A percentile compares a stretch with the other conserved stretches of the same genome.
Evolutionary conservation across 2,329 filamentous ascomycete species (phyloP).

Genomic region (Beauveria asiatica): DNA sequence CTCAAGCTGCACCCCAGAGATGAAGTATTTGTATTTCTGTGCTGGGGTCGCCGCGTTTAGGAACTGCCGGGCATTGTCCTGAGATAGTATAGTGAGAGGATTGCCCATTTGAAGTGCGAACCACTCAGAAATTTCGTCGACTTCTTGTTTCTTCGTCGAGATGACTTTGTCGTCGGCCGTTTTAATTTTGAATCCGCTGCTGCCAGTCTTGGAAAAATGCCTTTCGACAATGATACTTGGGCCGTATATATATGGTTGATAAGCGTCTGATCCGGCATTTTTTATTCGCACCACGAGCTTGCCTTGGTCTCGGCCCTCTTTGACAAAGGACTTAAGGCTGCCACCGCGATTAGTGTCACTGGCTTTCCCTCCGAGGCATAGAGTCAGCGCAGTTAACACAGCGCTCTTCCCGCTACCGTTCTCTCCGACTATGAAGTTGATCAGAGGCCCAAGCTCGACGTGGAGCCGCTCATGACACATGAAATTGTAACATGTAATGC

Average conservation of each 20-base stretch:
- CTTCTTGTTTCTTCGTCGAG: conserved; percentile 74
- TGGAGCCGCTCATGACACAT: conserved; percentile 87
- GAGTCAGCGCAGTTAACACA: conserved; percentile 81
- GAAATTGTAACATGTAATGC: conserved; percentile 82
- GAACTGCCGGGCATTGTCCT: conserved; percentile 91
- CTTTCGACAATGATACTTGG: conserved; percentile 84
- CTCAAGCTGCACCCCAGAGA: conserved; percentile 89
- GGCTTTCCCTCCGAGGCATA: conserved; percentile 93
- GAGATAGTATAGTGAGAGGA: conserved; percentile 88
- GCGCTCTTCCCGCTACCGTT: conserved; percentile 98
- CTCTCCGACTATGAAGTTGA: conserved; percentile 97
- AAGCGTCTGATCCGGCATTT: conserved; percentile 79
- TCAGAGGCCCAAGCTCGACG: conserved; percentile 80
- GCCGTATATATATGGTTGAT: conserved; percentile 74
- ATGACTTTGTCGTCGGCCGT: conserved; percentile 59
- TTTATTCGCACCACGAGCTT: conserved; percentile 79
- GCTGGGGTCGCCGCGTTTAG: conserved; percentile 72
- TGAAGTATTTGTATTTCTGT: conserved; percentile 94
- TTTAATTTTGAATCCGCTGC: conserved; percentile 82
- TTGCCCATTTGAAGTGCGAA: conserved; percentile 94
- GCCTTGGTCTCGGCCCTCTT: conserved; percentile 71
- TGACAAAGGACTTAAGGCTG: conserved; percentile 84
- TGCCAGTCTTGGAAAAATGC: conserved; percentile 66
- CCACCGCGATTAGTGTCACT: conserved; percentile 86
- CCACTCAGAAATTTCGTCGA: conserved; percentile 90